A percentile compares a stretch with the other conserved stretches of the same genome.
phyloP scores from a whole-genome alignment of 352 stramenopile genomes.

The Globisporangium irregulare region DNA sequence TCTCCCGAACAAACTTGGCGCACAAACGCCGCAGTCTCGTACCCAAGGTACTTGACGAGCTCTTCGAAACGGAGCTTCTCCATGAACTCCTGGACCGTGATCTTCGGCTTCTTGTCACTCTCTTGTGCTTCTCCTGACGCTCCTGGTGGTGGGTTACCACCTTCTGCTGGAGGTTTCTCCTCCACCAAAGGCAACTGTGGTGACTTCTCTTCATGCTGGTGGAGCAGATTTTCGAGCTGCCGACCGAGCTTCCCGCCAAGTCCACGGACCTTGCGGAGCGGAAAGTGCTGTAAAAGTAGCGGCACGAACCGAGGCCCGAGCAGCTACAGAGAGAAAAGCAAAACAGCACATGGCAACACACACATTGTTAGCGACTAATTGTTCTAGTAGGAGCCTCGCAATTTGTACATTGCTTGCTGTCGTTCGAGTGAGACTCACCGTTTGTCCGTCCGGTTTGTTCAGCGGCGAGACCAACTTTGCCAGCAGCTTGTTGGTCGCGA shows the following conservation, averaged over 20 bases:
- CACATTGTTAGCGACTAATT: not conserved
- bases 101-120: slow-evolving; percentile 22
- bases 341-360: not conserved
- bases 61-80: slow-evolving; percentile 50
- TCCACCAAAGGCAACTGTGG: not conserved
- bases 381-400: not conserved
- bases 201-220: slow-evolving; percentile 25
- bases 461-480: slow-evolving; percentile 76
- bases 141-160: not conserved
- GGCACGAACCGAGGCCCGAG: slow-evolving; percentile 60
- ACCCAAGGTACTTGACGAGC: slow-evolving; percentile 51
- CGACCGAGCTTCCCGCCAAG: slow-evolving; percentile 77
- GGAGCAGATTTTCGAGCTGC: slow-evolving; percentile 61
- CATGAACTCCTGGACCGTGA: slow-evolving; percentile 49
- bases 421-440: slow-evolving; percentile 22
- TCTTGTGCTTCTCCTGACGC: slow-evolving; percentile 14
- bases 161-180: not conserved
- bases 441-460: slow-evolving; percentile 82
- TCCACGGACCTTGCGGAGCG: slow-evolving; percentile 68
- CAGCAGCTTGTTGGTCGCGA: slow-evolving; percentile 77
- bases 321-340: slow-evolving; percentile 25
- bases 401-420: too few relatives aligned
- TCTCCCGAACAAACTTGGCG: slow-evolving; percentile 57
- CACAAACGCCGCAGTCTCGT: slow-evolving; percentile 57
- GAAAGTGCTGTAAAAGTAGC: slow-evolving; percentile 66